These are phyloP conservation scores for Metarhizium album DNA, from an alignment of 2,329 filamentous ascomycete species.

Conservation along the genomic window DNA sequence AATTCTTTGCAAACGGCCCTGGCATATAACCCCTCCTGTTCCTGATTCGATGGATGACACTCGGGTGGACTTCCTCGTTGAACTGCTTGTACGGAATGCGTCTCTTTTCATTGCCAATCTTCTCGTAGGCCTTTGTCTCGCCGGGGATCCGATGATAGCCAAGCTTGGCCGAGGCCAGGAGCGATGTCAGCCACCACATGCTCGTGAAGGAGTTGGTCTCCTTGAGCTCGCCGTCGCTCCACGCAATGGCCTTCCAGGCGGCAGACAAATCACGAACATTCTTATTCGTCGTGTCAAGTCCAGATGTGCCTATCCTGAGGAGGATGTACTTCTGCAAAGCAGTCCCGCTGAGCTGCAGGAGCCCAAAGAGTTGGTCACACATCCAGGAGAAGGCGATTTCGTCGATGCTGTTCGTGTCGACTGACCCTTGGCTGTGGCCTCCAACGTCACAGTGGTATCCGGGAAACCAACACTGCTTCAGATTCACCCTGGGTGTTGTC, in stretches of 20 bases:
- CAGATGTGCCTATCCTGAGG: not conserved
- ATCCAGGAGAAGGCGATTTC: not conserved
- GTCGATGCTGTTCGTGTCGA: not conserved
- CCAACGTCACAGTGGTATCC: slow-evolving; percentile 1
- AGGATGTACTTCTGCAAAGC: not conserved
- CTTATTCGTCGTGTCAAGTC: not conserved
- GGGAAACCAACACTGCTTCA: slow-evolving; percentile 17
- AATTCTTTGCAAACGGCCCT: not conserved
- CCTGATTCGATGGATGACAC: not conserved
- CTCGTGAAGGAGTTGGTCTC: not conserved
- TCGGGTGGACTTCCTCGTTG: not conserved
- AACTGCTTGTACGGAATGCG: not conserved
- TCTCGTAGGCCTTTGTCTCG: not conserved
- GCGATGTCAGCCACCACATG: not conserved
- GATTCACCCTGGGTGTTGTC: slow-evolving; percentile 8
- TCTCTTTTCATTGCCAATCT: not conserved
- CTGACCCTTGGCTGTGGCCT: not conserved
- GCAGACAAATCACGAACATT: not conserved
- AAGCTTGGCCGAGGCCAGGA: not conserved
- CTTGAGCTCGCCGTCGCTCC: not conserved
- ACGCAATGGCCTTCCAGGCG: not conserved
- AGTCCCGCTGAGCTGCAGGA: not conserved
- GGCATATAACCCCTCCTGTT: not conserved
- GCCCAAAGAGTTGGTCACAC: not conserved
- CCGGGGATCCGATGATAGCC: not conserved